Conservation (phyloP, 768 basidiomycete species). For the Mrakia frigida region DNA sequence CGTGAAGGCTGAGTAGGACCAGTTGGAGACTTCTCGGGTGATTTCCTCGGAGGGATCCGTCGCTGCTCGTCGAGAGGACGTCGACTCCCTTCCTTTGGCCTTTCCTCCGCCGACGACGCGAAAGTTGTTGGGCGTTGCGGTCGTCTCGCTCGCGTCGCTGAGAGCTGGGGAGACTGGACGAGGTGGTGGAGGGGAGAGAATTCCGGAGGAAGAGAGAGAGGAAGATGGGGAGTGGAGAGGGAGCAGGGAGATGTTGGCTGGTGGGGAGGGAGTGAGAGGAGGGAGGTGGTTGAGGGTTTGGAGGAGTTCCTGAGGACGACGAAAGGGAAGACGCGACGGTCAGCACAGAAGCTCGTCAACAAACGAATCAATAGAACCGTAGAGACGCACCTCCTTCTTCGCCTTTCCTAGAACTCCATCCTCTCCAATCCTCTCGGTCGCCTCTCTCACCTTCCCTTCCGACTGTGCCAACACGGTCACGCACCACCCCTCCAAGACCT, state of each 20-base stretch:
- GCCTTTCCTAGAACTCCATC: conserved; percentile 16
- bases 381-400: conserved; percentile 4
- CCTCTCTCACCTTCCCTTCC: conserved; percentile 12
- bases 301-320: not conserved
- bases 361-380: no score
- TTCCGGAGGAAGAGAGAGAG: not conserved
- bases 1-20: conserved; percentile 6
- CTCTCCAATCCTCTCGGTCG: not conserved
- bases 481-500: conserved; percentile 34
- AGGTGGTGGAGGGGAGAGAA: not conserved
- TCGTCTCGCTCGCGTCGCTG: conserved; percentile 19
- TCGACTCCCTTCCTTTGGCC: not conserved
- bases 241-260: not conserved
- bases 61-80: not conserved
- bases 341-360: not conserved
- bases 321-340: not conserved
- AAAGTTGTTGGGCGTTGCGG: conserved; percentile 20
- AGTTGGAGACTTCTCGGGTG: not conserved
- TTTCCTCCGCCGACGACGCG: not conserved
- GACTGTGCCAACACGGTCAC: conserved; percentile 34
- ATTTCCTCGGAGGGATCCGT: not conserved
- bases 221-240: no score
- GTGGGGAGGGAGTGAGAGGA: conserved; percentile 17
- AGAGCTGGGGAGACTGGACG: not conserved
- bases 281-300: conserved; percentile 16